A percentile compares a stretch with the other conserved stretches of the same genome.
phyloP scores from a whole-genome alignment of 2,329 filamentous ascomycete species.

The Ophiostoma sp. region DNA sequence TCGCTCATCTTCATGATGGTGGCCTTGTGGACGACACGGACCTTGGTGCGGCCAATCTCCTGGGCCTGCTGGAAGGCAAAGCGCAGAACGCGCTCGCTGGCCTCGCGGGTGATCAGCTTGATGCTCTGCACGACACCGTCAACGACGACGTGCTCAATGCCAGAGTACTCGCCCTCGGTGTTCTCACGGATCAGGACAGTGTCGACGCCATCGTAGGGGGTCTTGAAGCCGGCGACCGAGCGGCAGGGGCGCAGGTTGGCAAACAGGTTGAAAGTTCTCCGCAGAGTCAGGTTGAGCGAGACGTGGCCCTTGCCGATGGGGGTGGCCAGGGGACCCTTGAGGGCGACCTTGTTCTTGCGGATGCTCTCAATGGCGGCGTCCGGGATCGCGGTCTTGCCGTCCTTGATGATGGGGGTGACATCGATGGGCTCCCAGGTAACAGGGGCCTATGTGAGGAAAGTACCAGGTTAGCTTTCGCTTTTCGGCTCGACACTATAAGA shows the following conservation, averaged over 20 bases:
- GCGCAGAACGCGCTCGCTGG: slow-evolving; percentile 89
- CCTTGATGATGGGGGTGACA: slow-evolving; percentile 86
- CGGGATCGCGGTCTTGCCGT: slow-evolving; percentile 93
- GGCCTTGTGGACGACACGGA: slow-evolving; percentile 97
- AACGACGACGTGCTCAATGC: slow-evolving; percentile 96
- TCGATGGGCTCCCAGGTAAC: slow-evolving; percentile 97
- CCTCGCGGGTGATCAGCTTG: slow-evolving; percentile 96
- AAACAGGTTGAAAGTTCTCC: slow-evolving; percentile 99
- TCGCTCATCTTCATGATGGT: slow-evolving; percentile 99
- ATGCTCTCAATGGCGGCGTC: slow-evolving; percentile 90
- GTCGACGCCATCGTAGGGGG: slow-evolving; percentile 93
- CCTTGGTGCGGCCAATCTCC: slow-evolving; percentile 90
- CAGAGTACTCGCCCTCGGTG: slow-evolving; percentile 99
- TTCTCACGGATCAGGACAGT: slow-evolving; percentile 98
- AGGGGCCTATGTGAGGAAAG: slow-evolving; percentile 56
- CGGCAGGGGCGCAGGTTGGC: slow-evolving; percentile 98
- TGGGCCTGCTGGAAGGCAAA: slow-evolving; percentile 98
- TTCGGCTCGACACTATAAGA: neutral
- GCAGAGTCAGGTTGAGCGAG: slow-evolving; percentile 96
- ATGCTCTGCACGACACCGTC: slow-evolving; percentile 98
- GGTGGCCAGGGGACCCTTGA: slow-evolving; percentile 97
- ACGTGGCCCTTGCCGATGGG: slow-evolving; percentile 98
- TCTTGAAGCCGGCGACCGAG: slow-evolving; percentile 96
- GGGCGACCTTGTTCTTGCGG: slow-evolving; percentile 89
- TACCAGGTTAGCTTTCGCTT: slow-evolving; percentile 29